Conservation (phyloP, 345 rosid genomes). For the Populus simonii region DNA sequence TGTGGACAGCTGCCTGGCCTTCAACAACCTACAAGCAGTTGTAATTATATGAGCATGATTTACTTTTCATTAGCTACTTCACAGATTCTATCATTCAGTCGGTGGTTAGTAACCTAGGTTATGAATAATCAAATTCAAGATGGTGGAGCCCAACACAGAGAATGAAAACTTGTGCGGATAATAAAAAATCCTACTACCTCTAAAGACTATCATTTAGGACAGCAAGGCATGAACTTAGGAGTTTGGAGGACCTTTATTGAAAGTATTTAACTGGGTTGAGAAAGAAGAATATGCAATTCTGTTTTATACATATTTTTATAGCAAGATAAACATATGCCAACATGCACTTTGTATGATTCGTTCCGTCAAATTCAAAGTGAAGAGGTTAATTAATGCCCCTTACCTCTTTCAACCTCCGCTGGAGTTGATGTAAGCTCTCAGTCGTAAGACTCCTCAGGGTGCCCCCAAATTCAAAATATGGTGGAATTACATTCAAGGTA, state of each 20-base stretch:
- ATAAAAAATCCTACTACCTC: neutral
- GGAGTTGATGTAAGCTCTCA: constrained; percentile 60
- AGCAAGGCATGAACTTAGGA: neutral
- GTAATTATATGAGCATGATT: neutral
- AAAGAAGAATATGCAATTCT: neutral
- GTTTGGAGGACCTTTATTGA: neutral
- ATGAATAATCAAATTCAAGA: neutral
- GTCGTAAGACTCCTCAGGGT: constrained; percentile 85
- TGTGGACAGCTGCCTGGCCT: constrained; percentile 61
- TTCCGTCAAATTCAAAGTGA: neutral
- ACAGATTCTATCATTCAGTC: neutral
- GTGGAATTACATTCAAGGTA: constrained; percentile 51
- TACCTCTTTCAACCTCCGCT: constrained; percentile 68
- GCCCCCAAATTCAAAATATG: constrained; percentile 75
- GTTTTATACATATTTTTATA: neutral
- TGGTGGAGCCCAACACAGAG: neutral
- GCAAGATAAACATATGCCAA: neutral
- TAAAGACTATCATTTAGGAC: neutral
- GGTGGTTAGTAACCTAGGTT: neutral
- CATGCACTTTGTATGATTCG: neutral
- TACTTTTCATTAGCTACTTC: neutral
- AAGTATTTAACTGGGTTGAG: neutral
- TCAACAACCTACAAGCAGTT: constrained; percentile 51
- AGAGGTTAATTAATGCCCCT: neutral
- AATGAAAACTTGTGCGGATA: neutral